phyloP scores from a whole-genome alignment of 495 filamentous ascomycete genomes.

The Neurospora intermedia region DNA sequence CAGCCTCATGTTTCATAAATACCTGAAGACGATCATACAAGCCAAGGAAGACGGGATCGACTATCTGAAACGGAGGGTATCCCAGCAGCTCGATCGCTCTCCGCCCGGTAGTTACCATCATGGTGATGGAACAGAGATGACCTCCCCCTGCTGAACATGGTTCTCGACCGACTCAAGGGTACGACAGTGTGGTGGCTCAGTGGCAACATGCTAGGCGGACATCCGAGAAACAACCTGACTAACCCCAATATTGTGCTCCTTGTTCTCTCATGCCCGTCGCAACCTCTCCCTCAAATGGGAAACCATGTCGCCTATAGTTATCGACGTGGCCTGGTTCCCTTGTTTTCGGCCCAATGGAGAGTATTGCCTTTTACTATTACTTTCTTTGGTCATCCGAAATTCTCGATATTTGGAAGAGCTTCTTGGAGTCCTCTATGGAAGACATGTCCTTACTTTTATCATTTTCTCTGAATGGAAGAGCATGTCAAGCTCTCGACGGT shows the following conservation, averaged over 20 bases:
- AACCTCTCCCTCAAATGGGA: not conserved
- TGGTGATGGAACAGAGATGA: not conserved
- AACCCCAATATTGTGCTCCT: not conserved
- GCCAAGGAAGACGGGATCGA: not conserved
- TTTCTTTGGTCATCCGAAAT: not conserved
- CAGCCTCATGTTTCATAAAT: not conserved
- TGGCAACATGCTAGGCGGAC: not conserved
- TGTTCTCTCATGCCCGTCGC: not conserved
- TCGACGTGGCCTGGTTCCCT: not conserved
- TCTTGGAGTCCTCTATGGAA: not conserved
- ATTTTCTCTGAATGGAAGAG: not conserved
- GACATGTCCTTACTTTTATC: not conserved
- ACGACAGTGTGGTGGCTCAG: not conserved
- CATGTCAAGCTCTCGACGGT: not conserved
- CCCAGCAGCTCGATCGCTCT: not conserved
- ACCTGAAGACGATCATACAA: not conserved
- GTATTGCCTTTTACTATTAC: not conserved
- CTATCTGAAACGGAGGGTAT: not conserved
- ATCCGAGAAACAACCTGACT: not conserved
- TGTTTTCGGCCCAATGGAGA: not conserved
- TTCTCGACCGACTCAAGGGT: not conserved
- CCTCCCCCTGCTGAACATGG: not conserved
- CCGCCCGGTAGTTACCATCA: not conserved
- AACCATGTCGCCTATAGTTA: not conserved
- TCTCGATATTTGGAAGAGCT: not conserved